Conservation (phyloP, 768 basidiomycete species). For the Calvatia gigantea region DNA sequence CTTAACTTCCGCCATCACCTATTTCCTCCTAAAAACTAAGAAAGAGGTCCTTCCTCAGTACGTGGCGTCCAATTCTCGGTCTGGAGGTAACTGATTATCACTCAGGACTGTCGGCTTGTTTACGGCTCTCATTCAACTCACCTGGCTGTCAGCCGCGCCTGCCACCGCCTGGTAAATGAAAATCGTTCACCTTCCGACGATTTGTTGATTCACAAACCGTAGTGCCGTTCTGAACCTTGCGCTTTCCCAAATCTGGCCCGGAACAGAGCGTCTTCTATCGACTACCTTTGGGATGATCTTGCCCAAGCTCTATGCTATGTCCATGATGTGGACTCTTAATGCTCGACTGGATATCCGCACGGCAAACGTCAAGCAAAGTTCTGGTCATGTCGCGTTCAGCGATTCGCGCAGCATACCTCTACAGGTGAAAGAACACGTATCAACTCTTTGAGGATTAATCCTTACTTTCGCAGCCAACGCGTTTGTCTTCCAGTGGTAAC, state of each 20-base stretch:
- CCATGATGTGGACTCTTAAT: slow-evolving; percentile 13
- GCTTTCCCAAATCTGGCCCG: slow-evolving; percentile 27
- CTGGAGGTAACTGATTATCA: neutral
- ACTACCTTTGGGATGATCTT: slow-evolving; percentile 26
- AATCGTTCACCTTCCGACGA: neutral
- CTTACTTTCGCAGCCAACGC: neutral
- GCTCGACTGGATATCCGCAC: slow-evolving; percentile 3
- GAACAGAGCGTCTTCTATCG: slow-evolving; percentile 22
- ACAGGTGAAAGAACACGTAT: neutral
- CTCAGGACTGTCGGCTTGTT: slow-evolving; percentile 26
- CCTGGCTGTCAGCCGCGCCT: slow-evolving; percentile 30
- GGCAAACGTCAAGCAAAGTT: neutral
- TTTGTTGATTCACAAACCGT: neutral
- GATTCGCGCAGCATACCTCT: neutral
- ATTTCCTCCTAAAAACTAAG: slow-evolving; percentile 25
- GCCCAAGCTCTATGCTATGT: slow-evolving; percentile 23
- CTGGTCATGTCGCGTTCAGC: neutral
- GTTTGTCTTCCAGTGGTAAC: neutral
- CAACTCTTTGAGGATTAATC: neutral
- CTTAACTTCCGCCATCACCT: slow-evolving; percentile 24
- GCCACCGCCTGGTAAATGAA: slow-evolving; percentile 28
- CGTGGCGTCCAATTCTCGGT: neutral
- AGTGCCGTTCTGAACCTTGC: slow-evolving; percentile 33
- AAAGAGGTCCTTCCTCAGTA: slow-evolving; percentile 28
- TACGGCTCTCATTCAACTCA: slow-evolving; percentile 27